Evolutionary conservation across 306 rosid species (phyloP), one percentile per base, ranked within the genome.

Genomic region (Abrus pulchellus): DNA sequence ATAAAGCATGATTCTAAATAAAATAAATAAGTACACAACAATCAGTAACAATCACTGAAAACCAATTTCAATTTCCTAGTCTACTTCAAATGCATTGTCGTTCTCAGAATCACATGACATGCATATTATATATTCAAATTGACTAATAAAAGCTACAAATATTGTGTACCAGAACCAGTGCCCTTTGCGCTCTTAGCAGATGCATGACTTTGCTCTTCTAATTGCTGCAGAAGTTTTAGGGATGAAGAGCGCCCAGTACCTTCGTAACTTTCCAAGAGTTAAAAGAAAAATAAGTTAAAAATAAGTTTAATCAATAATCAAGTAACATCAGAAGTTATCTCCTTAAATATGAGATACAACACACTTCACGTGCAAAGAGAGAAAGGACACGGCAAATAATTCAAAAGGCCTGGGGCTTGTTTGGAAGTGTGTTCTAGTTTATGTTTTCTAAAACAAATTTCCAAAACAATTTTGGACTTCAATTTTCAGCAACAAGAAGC

Each of bases 171-270:
- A 69, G 94, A 90, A 67, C 79, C 80, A 72, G 85, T 38, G 72
- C 91, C 90, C 49, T 89, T 90, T 70, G 82, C 76, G 76, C 85
- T 75, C 83, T 88, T 89, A 27, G 91, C 71, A 82, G 96, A 84
- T 68, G 38, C 52, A 27, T 86, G 90, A 81, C 89, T 93, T 86
- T 93, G 90, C 88, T 88, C 86, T 88, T 95, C 92, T 88, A 95
- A 82, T 83, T 95, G 98, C 83, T 91, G 97, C 74, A 95, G 62
- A 84, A 95, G 98, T 85, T 95, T 93, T 59, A 95, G 87, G 5
- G 99, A 95, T 36, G 93, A 83, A 36, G 99, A 95, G 65, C 98
- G 97, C 27, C 99, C 99, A 27, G 99, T 95, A 63, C 99, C 99
- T 90, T 95, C 99, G 84, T 95, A 95, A 76, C 99, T 95, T 83